A percentile compares a stretch with the other conserved stretches of the same genome.
These are phyloP conservation scores for Podospora bellae-mahoneyi DNA, from an alignment of 495 filamentous ascomycete genomes.

Conservation along the genomic window DNA sequence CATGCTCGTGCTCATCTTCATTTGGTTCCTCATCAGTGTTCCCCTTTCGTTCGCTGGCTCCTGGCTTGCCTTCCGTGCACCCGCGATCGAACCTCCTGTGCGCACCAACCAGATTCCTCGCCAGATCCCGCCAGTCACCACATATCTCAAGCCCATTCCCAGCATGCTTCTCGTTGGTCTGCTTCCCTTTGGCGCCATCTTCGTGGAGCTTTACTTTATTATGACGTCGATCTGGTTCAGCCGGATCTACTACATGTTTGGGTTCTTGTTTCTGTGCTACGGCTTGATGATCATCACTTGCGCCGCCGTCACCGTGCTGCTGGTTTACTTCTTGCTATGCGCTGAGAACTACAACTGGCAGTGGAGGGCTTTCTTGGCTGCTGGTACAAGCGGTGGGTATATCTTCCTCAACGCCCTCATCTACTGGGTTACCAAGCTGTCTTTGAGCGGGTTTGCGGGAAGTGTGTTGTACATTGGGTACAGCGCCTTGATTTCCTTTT, in stretches of 20 bases:
- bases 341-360: constrained; percentile 99
- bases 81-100: constrained; percentile 70
- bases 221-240: constrained; percentile 96
- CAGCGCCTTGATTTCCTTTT: constrained; percentile 78
- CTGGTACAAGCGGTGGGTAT: constrained; percentile 82
- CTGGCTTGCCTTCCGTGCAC: constrained; percentile 79
- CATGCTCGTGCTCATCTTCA: constrained; percentile 86
- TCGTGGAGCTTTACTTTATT: constrained; percentile 97
- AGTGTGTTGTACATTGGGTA: constrained; percentile 93
- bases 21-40: constrained; percentile 96
- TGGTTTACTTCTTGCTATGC: constrained; percentile 93
- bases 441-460: constrained; percentile 76
- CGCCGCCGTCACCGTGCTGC: constrained; percentile 83
- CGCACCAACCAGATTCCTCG: constrained; percentile 97
- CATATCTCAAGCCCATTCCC: constrained; percentile 78
- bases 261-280: constrained; percentile 96
- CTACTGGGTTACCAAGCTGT: constrained; percentile 83
- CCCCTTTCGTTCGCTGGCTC: constrained; percentile 86
- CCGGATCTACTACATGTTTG: constrained; percentile 99
- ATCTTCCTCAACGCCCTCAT: constrained; percentile 85
- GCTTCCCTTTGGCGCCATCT: constrained; percentile 92
- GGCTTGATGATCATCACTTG: constrained; percentile 96
- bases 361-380: constrained; percentile 87
- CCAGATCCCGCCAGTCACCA: constrained; percentile 80
- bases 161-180: constrained; percentile 87